Percentiles rank a stretch among this genome's conserved stretches.
These are phyloP conservation scores for Xylariales sp. DNA, from an alignment of 2,329 filamentous ascomycete genomes.

Conservation along the genomic window DNA sequence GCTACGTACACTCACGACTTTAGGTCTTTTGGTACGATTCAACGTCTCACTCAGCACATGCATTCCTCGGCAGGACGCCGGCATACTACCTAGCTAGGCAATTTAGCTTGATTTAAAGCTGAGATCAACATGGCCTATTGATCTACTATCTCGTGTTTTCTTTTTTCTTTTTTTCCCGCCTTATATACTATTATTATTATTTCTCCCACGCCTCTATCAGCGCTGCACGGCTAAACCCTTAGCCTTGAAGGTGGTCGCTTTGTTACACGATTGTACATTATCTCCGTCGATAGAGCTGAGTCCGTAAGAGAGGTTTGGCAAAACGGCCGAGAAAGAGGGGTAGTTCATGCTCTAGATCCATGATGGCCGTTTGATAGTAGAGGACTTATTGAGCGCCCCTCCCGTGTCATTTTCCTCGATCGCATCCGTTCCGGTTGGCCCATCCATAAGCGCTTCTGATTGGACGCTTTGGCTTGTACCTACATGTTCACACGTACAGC, in stretches of 20 bases:
- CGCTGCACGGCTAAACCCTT: neutral
- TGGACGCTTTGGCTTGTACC: slow-evolving; percentile 7
- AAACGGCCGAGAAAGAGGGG: slow-evolving; percentile 26
- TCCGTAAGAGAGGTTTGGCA: slow-evolving; percentile 11
- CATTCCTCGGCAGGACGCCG: too few relatives aligned
- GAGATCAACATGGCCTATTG: neutral
- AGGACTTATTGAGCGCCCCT: slow-evolving; percentile 23
- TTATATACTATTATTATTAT: neutral
- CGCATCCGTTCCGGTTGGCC: slow-evolving; percentile 5
- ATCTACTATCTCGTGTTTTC: neutral
- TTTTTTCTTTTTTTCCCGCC: neutral
- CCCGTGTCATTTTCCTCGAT: slow-evolving; percentile 11
- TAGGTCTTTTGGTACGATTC: neutral
- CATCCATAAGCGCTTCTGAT: neutral
- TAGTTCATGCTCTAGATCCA: slow-evolving; percentile 21
- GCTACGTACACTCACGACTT: too few relatives aligned
- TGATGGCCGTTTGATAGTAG: slow-evolving; percentile 23
- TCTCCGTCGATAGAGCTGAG: slow-evolving; percentile 6
- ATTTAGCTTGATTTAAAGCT: neutral
- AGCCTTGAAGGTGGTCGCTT: neutral
- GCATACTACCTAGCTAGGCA: too few relatives aligned
- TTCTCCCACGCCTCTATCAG: neutral
- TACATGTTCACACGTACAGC: too few relatives aligned
- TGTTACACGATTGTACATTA: neutral
- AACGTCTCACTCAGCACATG: neutral